Base-by-base conservation (phyloP, 1,284 basidiomycete species). In the Melanopsichium pennsylvanicum region DNA sequence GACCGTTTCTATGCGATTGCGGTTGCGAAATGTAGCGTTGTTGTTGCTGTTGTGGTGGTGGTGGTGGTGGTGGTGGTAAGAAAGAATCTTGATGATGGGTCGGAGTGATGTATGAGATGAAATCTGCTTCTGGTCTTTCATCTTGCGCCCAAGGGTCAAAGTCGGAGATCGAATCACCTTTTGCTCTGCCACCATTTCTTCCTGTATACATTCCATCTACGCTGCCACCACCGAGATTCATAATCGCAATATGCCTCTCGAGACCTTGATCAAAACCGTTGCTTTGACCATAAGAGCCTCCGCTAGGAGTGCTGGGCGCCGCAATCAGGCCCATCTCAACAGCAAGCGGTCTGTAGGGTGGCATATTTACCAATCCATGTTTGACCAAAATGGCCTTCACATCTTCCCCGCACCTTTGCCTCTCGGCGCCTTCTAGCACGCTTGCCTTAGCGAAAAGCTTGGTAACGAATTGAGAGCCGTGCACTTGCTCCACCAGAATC, bases 381-480 rank as follows among this genome's bases (percentile, higher is more conserved):
- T 64, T 37, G 1, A 61, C 25, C 33, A 83, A 27, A 2, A 78
- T 46, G 4, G 44, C 36, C 18, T 71, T 71, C 19, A 81, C 63
- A 16, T 75, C 70, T 7, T 93, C 92, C 2, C 91, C 84, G 71
- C 91, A 90, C 35, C 82, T 84, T 2, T 85, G 83, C 78, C 90
- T 90, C 68, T 90, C 87, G 2, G 83, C 79, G 8, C 87, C 86
- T 36, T 92, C 88, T 58, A 97, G 45, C 15, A 66, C 34, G 4
- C 44, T 50, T 5, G 43, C 43, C 7, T 67, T 52, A 3, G 90
- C 90, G 66, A 97, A 83, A 61, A 97, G 90, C 83, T 97, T 97
- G 82, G 92, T 90, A 31, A 97, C 89, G 35, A 96, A 91, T 26
- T 93, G 89, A 43, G 92, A 89, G 16, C 95, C 95, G 79, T 97